Percentiles rank a stretch among this genome's conserved stretches.
phyloP scores from a whole-genome alignment of 2,329 filamentous ascomycete genomes.

The Talaromyces pinophilus region DNA sequence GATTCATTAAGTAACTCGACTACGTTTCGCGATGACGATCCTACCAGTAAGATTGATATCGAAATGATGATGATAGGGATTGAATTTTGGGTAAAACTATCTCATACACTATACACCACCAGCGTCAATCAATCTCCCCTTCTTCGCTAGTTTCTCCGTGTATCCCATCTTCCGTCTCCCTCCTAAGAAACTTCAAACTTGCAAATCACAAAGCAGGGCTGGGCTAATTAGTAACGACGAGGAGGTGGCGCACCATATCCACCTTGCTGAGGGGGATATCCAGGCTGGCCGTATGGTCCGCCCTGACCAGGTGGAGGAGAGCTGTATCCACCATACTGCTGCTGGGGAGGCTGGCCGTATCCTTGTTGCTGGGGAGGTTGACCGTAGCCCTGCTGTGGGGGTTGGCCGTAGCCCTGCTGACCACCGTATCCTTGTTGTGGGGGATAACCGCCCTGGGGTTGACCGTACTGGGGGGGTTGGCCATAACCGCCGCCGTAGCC shows the following conservation, averaged over 20 bases:
- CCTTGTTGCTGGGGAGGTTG: constrained; percentile 14
- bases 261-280: constrained; percentile 4
- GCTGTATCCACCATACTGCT: constrained; percentile 22
- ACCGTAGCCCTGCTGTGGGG: constrained; percentile 7
- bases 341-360: constrained; percentile 20
- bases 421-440: constrained; percentile 18
- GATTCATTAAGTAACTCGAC: too few species aligned
- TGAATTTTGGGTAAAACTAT: constrained; percentile 6
- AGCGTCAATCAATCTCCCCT: neutral
- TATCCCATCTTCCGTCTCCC: neutral
- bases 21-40: neutral
- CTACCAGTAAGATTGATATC: too few species aligned
- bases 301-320: neutral
- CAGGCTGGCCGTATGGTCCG: constrained; percentile 6
- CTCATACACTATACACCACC: constrained; percentile 6
- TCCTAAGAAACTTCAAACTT: neutral
- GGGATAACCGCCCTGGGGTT: constrained; percentile 17
- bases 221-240: constrained; percentile 3
- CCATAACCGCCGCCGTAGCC: constrained; percentile 38
- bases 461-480: constrained; percentile 19
- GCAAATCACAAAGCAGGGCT: neutral
- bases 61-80: neutral
- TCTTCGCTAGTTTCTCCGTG: neutral
- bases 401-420: constrained; percentile 11
- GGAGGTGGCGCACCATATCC: constrained; percentile 9